phyloP scores from a whole-genome alignment of 176 grass and related monocot genomes.

The Oryza brachyantha region DNA sequence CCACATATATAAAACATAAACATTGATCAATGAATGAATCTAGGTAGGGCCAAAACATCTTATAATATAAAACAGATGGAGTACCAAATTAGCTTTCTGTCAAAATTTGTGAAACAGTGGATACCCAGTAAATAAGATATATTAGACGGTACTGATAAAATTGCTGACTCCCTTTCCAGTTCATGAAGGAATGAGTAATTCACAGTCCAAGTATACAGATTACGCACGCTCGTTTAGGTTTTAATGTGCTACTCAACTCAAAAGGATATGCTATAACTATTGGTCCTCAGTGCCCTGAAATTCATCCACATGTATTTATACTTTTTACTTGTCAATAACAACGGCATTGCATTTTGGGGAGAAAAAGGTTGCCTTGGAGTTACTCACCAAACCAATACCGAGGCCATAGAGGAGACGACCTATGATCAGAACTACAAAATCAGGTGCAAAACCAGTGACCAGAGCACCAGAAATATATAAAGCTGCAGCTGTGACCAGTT shows the following conservation, averaged over 20 bases:
- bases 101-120: neutral
- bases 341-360: neutral
- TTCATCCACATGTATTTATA: neutral
- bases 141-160: neutral
- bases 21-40: no score
- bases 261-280: neutral
- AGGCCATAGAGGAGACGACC: constrained; percentile 75
- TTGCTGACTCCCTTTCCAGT: neutral
- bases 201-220: neutral
- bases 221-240: neutral
- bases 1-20: no score
- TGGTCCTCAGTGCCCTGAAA: neutral
- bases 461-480: constrained; percentile 78
- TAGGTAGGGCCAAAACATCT: no score
- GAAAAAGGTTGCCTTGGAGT: constrained; percentile 3
- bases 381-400: constrained; percentile 86
- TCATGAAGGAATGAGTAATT: neutral
- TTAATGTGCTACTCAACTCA: neutral
- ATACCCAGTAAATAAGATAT: neutral
- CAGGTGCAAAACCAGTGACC: constrained; percentile 63
- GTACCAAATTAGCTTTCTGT: neutral
- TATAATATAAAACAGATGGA: no score
- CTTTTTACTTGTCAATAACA: neutral
- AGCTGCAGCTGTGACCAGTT: constrained; percentile 65
- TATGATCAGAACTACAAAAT: constrained; percentile 64